Evolutionary conservation across 208 protist species (phyloP).

Genomic region (Leishmania martiniquensis): DNA sequence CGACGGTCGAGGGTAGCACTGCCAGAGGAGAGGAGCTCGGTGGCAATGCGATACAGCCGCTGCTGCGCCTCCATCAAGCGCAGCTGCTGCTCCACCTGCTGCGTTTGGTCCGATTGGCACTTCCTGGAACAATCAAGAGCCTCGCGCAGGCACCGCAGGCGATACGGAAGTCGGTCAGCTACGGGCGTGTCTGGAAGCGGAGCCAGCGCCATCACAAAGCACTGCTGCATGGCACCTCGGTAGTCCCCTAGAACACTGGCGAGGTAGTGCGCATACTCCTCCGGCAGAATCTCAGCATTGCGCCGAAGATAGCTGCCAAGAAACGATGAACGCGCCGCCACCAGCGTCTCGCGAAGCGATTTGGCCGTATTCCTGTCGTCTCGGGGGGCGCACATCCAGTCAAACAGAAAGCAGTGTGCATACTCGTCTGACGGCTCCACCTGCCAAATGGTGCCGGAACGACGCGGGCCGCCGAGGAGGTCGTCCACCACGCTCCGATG

Average conservation of each 20-base stretch:
- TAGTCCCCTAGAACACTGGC: constrained; percentile 62
- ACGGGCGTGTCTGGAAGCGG: constrained; percentile 51
- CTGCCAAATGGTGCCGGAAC: constrained; percentile 85
- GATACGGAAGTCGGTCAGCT: constrained; percentile 75
- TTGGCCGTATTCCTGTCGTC: constrained; percentile 53
- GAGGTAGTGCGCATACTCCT: constrained; percentile 87
- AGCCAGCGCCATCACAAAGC: constrained; percentile 68
- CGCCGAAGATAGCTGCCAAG: constrained; percentile 71
- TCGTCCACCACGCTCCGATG: constrained; percentile 75
- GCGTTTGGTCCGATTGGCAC: constrained; percentile 69
- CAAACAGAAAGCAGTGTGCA: constrained; percentile 85
- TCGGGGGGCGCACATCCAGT: constrained; percentile 78
- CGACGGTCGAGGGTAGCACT: constrained; percentile 46
- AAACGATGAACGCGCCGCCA: constrained; percentile 67
- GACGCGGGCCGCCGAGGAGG: constrained; percentile 79
- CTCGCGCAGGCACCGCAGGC: constrained; percentile 72
- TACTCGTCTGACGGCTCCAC: constrained; percentile 86
- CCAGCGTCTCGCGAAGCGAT: constrained; percentile 72
- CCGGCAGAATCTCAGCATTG: constrained; percentile 54
- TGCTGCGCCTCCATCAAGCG: constrained; percentile 76
- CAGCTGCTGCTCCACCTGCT: constrained; percentile 70
- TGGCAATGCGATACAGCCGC: constrained; percentile 59
- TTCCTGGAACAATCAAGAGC: constrained; percentile 73
- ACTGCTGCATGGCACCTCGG: constrained; percentile 75
- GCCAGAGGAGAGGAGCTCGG: constrained; percentile 65